phyloP scores from a whole-genome alignment of 169 alveolate genomes.

The Plasmodium gaboni region DNA sequence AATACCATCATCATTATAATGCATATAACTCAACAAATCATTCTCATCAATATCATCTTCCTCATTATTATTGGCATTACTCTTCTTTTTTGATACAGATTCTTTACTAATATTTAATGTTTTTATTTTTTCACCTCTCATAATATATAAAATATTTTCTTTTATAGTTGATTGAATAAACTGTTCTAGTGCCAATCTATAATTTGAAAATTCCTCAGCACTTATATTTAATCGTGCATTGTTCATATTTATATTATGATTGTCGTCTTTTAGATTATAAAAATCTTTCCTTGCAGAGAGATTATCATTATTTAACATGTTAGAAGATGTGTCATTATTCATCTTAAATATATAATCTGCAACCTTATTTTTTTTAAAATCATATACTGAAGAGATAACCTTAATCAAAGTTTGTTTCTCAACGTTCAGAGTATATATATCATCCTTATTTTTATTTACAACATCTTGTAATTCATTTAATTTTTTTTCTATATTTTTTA shows the following conservation, averaged over 20 bases:
- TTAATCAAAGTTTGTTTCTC: conserved; percentile 57
- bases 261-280: not conserved
- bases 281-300: not conserved
- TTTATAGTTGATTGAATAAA: conserved; percentile 16
- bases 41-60: no score
- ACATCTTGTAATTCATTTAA: conserved; percentile 15
- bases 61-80: no score
- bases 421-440: not conserved
- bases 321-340: no score
- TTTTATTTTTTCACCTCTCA: not conserved
- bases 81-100: not conserved
- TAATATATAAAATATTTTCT: conserved; percentile 1
- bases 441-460: conserved; percentile 11
- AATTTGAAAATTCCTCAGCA: not conserved
- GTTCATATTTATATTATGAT: not conserved
- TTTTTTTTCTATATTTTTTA: conserved; percentile 17
- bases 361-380: not conserved
- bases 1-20: no score
- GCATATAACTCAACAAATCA: no score
- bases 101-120: conserved; percentile 22
- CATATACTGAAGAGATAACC: conserved; percentile 11
- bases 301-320: conserved; percentile 10
- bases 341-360: no score
- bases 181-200: conserved; percentile 8
- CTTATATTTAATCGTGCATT: not conserved